Conservation (phyloP, 305 asterid species). For the Nicotiana rustica region DNA sequence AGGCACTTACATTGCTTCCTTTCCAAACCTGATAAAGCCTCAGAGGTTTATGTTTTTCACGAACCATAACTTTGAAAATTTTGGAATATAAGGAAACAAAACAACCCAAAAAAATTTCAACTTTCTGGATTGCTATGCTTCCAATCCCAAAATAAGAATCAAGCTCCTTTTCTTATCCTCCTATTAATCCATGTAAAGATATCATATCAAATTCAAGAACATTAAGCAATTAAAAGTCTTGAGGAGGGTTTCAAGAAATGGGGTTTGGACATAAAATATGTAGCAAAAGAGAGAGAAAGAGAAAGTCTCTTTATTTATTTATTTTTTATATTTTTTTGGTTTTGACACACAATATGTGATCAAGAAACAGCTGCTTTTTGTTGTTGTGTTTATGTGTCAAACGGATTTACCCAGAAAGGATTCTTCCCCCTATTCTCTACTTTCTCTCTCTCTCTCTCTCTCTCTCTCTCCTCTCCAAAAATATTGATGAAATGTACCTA, state of each 20-base stretch:
- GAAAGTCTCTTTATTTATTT: background rate
- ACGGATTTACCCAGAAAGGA: slow-evolving; percentile 43
- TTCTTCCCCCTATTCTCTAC: background rate
- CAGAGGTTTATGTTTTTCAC: slow-evolving; percentile 53
- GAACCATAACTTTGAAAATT: slow-evolving; percentile 51
- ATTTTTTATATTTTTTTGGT: background rate
- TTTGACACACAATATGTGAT: slow-evolving; percentile 21
- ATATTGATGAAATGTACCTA: background rate
- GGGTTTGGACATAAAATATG: slow-evolving; percentile 25
- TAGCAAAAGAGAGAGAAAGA: slow-evolving; percentile 28
- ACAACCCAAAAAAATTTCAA: slow-evolving; percentile 8
- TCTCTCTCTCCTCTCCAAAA: slow-evolving; percentile 21
- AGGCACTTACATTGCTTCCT: slow-evolving; percentile 81
- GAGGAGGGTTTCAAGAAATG: slow-evolving; percentile 21
- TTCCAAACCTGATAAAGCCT: slow-evolving; percentile 89
- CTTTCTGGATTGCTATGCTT: background rate
- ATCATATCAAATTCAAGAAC: background rate
- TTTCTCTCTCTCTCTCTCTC: background rate
- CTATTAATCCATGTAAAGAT: slow-evolving; percentile 12
- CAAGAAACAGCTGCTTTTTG: slow-evolving; percentile 38
- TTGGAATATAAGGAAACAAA: background rate
- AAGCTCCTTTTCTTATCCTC: slow-evolving; percentile 2
- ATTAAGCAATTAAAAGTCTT: background rate
- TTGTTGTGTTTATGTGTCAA: slow-evolving; percentile 8
- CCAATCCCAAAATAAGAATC: slow-evolving; percentile 17